A percentile compares a stretch with the other conserved stretches of the same genome.
These are phyloP conservation scores for Omphalea diandra DNA, from an alignment of 441 rosid genomes.

Conservation along the genomic window DNA sequence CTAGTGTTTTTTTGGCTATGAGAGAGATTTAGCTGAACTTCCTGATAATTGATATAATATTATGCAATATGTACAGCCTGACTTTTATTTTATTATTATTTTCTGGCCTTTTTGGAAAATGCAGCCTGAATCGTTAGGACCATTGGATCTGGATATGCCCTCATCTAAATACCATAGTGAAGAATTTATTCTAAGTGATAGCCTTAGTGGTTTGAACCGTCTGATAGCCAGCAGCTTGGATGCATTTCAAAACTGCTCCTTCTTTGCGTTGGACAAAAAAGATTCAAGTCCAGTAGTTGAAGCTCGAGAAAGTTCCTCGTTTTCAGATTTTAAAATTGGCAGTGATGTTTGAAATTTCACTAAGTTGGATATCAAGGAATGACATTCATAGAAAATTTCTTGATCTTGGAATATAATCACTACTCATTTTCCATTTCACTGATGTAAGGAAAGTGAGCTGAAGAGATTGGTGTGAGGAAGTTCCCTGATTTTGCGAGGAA, in stretches of 20 bases:
- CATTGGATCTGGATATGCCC: constrained; percentile 68
- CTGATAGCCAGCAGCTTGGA: constrained; percentile 92
- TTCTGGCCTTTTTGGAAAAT: neutral
- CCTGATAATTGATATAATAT: constrained; percentile 20
- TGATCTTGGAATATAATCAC: neutral
- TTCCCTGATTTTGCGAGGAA: constrained; percentile 13
- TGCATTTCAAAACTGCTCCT: constrained; percentile 87
- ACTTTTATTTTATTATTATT: neutral
- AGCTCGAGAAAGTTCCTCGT: constrained; percentile 41
- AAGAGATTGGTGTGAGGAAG: constrained; percentile 21
- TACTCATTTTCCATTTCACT: constrained; percentile 15
- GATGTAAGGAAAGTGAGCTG: constrained; percentile 21
- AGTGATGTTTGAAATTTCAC: constrained; percentile 33
- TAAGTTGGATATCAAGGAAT: neutral
- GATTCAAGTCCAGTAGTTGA: constrained; percentile 56
- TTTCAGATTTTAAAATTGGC: constrained; percentile 44
- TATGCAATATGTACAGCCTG: constrained; percentile 15
- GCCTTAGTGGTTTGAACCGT: constrained; percentile 85
- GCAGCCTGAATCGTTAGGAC: constrained; percentile 91
- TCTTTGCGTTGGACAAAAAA: constrained; percentile 75
- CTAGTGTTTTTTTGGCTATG: neutral
- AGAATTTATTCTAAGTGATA: constrained; percentile 67
- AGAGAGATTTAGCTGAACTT: neutral
- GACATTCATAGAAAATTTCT: constrained; percentile 6
- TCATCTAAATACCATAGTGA: constrained; percentile 68